phyloP scores from a whole-genome alignment of 2,329 filamentous ascomycete genomes.

The Xenosphaeropsis pyriputrescens region DNA sequence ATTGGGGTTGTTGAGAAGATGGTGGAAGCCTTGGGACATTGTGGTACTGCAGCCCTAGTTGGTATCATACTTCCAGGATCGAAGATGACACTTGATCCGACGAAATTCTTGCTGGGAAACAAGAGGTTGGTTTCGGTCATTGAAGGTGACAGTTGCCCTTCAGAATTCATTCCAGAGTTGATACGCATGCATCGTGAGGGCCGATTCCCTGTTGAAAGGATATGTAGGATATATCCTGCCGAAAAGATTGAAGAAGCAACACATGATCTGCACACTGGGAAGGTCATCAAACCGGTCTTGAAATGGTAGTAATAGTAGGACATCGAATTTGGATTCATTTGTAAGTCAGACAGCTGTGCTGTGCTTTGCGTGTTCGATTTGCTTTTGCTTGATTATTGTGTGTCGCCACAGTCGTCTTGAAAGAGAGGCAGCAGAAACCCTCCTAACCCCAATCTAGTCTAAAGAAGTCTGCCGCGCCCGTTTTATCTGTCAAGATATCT shows the following conservation, averaged over 20 bases:
- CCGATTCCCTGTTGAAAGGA: conserved; percentile 19
- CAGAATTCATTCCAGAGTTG: conserved; percentile 18
- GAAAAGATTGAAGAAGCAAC: conserved; percentile 12
- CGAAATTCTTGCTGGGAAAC: conserved; percentile 12
- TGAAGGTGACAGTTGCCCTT: conserved; percentile 17
- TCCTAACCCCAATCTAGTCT: too few species aligned
- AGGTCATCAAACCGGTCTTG: conserved; percentile 4
- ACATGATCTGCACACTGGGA: conserved; percentile 12
- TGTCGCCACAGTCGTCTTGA: too few species aligned
- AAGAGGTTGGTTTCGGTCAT: conserved; percentile 19
- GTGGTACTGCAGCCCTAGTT: conserved; percentile 19
- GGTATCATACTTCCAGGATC: conserved; percentile 15
- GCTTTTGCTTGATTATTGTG: too few species aligned
- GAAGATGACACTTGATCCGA: conserved; percentile 14
- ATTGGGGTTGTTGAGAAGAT: conserved; percentile 15
- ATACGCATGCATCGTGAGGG: conserved; percentile 17
- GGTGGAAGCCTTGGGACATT: conserved; percentile 15
- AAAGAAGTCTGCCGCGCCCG: too few species aligned
- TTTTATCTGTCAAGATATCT: too few species aligned
- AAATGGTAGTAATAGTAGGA: background rate
- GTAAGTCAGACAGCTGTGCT: too few species aligned
- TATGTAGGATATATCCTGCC: conserved; percentile 17
- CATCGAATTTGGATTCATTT: too few species aligned
- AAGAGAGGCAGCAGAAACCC: too few species aligned
- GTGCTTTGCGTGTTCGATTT: too few species aligned